Conservation (phyloP, 2,329 filamentous ascomycete species). For the Cladosporium sp. region DNA sequence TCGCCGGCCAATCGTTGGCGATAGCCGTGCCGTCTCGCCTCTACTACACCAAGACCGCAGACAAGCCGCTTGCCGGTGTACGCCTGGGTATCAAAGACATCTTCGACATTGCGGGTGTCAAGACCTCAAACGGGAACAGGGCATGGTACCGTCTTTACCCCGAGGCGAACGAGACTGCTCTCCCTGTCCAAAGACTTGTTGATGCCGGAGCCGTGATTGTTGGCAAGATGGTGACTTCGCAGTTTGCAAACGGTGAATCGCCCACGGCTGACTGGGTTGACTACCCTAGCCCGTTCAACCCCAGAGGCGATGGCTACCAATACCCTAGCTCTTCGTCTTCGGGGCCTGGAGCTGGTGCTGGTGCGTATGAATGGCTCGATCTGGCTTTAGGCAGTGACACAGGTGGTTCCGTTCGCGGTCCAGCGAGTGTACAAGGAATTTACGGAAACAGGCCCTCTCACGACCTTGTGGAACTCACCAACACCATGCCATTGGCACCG, state of each 20-base stretch:
- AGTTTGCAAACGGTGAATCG: slow-evolving; percentile 43
- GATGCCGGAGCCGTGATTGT: slow-evolving; percentile 54
- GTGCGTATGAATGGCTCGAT: slow-evolving; percentile 47
- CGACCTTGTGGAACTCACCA: slow-evolving; percentile 43
- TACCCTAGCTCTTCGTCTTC: slow-evolving; percentile 46
- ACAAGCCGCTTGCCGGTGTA: slow-evolving; percentile 58
- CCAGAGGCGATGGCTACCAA: slow-evolving; percentile 43
- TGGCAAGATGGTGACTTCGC: slow-evolving; percentile 44
- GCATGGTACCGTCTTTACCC: slow-evolving; percentile 55
- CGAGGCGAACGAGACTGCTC: slow-evolving; percentile 43
- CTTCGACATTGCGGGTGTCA: slow-evolving; percentile 54
- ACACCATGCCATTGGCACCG: slow-evolving; percentile 47
- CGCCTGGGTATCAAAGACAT: slow-evolving; percentile 62
- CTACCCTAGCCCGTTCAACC: slow-evolving; percentile 42
- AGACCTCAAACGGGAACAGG: slow-evolving; percentile 54
- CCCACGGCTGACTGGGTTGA: slow-evolving; percentile 51
- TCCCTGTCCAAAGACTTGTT: slow-evolving; percentile 52
- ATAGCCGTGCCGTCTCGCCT: slow-evolving; percentile 57
- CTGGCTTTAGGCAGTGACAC: slow-evolving; percentile 48
- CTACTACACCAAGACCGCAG: slow-evolving; percentile 50
- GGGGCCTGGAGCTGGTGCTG: slow-evolving; percentile 43
- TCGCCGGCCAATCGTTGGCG: slow-evolving; percentile 41
- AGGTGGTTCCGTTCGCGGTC: slow-evolving; percentile 48
- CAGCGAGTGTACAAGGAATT: slow-evolving; percentile 45
- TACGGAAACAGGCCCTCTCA: slow-evolving; percentile 50